Base-by-base conservation (phyloP, 768 basidiomycete species). In the Trametes cinnabarina region DNA sequence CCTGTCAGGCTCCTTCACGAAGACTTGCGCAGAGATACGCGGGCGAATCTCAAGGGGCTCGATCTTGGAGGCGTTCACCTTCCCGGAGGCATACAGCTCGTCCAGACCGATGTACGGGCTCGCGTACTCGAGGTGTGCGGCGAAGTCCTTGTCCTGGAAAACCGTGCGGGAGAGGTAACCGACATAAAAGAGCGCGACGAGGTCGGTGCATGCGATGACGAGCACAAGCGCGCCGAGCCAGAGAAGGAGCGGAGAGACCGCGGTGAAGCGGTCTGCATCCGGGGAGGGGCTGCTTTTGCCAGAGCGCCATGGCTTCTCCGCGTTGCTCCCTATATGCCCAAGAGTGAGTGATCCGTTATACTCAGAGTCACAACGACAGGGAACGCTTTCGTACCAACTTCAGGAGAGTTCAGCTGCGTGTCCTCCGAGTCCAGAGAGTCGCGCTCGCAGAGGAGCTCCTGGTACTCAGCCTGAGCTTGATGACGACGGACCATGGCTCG, bases 1-100 rank as follows among this genome's bases (percentile, higher is more conserved):
- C 34, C 48, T 28, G 32, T 43, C 41, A 2, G 58, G 52, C 34
- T 60, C 41, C 34, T 51, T 22, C 47, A 28, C 30, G 47, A 55
- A 60, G n/a, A 60, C 53, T 23, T 60, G 58, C 25, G 58, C 53
- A 4, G 53, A 54, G n/a, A 55, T 25, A n/a, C 52, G 58, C n/a
- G 58, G 58, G 42, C 53, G 52, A n/a, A 60, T 30, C 22, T 48
- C 48, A 25, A 60, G 44, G 3, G 58, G 58, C 11, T 42, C 48
- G 47, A 60, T 14, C 44, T 34, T 26, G 11, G 58, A 49, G 14
- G 41, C 17, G 25, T 60, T 54, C 40, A 54, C 34, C 20, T 11
- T 20, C 10, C 53, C 52, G 17, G 52, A 50, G 9, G 19, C 40
- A 25, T 60, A 60, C 20, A 60, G 47, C 40, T 54, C 53, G 23